A percentile compares a stretch with the other conserved stretches of the same genome.
These are phyloP conservation scores for Puccinia polysora DNA, from an alignment of 1,284 basidiomycete species.

Conservation along the genomic window DNA sequence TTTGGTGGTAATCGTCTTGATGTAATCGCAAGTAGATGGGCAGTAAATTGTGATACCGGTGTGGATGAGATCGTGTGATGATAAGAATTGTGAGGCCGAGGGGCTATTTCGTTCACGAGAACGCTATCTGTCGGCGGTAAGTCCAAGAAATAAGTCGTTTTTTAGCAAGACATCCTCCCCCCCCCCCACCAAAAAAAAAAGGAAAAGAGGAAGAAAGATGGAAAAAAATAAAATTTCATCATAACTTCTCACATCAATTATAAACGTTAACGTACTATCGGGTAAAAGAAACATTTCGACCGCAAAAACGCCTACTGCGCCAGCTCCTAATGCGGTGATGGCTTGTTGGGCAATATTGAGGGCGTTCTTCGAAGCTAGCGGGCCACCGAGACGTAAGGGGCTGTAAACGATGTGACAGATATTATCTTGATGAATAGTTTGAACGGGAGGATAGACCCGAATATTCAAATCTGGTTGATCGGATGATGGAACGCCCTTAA, in stretches of 20 bases:
- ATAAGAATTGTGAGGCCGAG: constrained; percentile 97
- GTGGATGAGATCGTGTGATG: constrained; percentile 99
- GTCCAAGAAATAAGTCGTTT: too few relatives aligned
- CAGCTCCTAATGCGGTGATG: constrained; percentile 67
- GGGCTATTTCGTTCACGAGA: constrained; percentile 94
- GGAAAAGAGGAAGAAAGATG: too few relatives aligned
- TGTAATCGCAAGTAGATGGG: constrained; percentile 94
- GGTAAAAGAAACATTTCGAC: constrained; percentile 95
- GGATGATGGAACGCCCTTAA: constrained; percentile 61
- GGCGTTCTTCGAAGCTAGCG: constrained; percentile 63
- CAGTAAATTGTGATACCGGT: constrained; percentile 93
- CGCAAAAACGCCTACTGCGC: constrained; percentile 85
- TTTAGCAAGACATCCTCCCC: too few relatives aligned
- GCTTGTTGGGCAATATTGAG: constrained; percentile 75
- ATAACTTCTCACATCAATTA: too few relatives aligned
- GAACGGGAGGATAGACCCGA: constrained; percentile 81
- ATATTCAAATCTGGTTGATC: constrained; percentile 54
- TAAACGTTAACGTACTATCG: constrained; percentile 74
- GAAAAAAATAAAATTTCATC: too few relatives aligned
- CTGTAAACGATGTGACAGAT: constrained; percentile 90
- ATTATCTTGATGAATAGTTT: constrained; percentile 91
- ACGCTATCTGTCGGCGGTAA: constrained; percentile 75
- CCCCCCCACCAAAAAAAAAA: too few relatives aligned
- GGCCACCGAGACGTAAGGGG: constrained; percentile 62
- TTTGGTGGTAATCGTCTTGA: constrained; percentile 72